Evolutionary conservation across 2,329 filamentous ascomycete species (phyloP).

Genomic region (Pyrenochaeta sp.): DNA sequence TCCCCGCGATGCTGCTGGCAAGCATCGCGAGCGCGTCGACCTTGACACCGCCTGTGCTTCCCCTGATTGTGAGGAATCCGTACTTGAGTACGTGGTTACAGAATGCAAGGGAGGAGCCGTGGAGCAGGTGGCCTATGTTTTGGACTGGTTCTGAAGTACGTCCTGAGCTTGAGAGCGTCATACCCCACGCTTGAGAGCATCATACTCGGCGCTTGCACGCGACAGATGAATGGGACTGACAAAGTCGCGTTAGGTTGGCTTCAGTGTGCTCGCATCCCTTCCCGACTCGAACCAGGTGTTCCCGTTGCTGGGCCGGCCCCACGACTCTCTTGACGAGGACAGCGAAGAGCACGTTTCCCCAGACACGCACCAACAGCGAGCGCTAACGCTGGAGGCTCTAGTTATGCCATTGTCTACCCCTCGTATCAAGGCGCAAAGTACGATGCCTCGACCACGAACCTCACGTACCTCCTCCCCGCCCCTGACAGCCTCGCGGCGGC

Average conservation of each 20-base stretch:
- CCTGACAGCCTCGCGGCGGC: conserved; percentile 42
- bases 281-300: conserved; percentile 67
- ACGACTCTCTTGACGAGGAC: conserved; percentile 63
- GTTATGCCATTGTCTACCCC: conserved; percentile 66
- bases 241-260: conserved; percentile 58
- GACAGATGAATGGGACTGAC: conserved; percentile 15
- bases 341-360: conserved; percentile 47
- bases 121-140: conserved; percentile 87
- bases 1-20: conserved; percentile 49
- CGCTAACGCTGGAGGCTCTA: conserved; percentile 8
- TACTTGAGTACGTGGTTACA: conserved; percentile 64
- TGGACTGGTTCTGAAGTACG: conserved; percentile 73
- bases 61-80: conserved; percentile 59
- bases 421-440: conserved; percentile 68
- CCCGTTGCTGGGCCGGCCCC: conserved; percentile 70
- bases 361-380: neutral
- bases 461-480: conserved; percentile 68
- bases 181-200: neutral
- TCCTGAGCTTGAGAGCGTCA: conserved; percentile 1
- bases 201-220: neutral
- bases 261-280: conserved; percentile 68
- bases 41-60: conserved; percentile 62
- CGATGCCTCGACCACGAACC: conserved; percentile 74
- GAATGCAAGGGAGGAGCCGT: conserved; percentile 75
- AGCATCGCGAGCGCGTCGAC: conserved; percentile 57